Evolutionary conservation across 1,284 basidiomycete genomes (phyloP), one percentile per base, ranked within the genome.

Genomic region (Lignosus rhinocerotis): DNA sequence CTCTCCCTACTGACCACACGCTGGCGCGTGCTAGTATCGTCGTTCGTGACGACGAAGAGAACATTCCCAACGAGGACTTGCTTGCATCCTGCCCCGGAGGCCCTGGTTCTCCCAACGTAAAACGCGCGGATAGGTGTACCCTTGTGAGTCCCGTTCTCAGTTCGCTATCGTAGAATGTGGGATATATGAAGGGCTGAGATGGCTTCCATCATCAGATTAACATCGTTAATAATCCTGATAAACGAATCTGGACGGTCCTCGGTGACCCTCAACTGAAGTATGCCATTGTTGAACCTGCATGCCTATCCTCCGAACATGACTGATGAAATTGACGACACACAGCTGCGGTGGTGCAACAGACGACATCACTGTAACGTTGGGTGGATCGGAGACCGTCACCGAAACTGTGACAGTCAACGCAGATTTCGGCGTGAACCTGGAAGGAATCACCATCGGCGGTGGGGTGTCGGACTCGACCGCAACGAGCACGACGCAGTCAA

Each of bases 221-320:
- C 42, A 49, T 53, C 46, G 42, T 45, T 10, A 34, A 58, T 32
- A 58, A 58, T 33, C 46, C 56, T 10, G 25, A 58, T 51, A 21
- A 25, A 14, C 56, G 53, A 31, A 19, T 55, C 6, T 55, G 43
- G 48, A 47, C 7, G 9, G 38, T 45, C 38, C 58, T 59, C 50
- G 58, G 58, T 45, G 53, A 59, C 44, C 58, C 58, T 9, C 58
- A 59, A 50, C 50, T 59, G 30, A 59, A 59, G 54, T 55, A 30
- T 31, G 54, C 49, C 45, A n/a, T 6, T 16, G 10, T n/a, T 19
- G 33, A 17, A 10, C 16, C 38, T 1, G 14, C 5, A 8, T 47
- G 12, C 31, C 5, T 6, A 6, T 32, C 31, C 16, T 30, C 43
- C 17, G n/a, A n/a, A n/a, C 43, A 6, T 16, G 16, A 44, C 43